A percentile compares a stretch with the other conserved stretches of the same genome.
These are phyloP conservation scores for Striga asiatica DNA, from an alignment of 257 asterid species.

Conservation along the genomic window DNA sequence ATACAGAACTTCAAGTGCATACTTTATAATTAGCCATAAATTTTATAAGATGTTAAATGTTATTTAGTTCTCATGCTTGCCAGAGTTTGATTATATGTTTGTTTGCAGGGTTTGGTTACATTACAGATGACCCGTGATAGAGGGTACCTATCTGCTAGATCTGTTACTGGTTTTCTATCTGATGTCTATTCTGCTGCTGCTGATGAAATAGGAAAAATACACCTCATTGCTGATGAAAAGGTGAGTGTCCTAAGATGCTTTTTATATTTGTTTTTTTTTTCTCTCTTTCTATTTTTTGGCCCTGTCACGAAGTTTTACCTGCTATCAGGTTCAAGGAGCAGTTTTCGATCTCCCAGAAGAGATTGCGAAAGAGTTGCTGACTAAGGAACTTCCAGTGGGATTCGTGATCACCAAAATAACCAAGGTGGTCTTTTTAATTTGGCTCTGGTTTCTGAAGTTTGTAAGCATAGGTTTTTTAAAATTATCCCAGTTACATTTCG, in stretches of 20 bases:
- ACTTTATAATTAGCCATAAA: too few relatives aligned
- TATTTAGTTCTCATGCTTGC: neutral
- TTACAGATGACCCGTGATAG: conserved; percentile 55
- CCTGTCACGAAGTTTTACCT: neutral
- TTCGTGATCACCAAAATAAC: conserved; percentile 55
- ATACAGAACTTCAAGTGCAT: too few relatives aligned
- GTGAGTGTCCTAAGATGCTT: conserved; percentile 19
- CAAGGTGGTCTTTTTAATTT: conserved; percentile 32
- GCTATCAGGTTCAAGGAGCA: conserved; percentile 65
- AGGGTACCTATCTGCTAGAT: conserved; percentile 67
- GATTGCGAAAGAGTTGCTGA: conserved; percentile 63
- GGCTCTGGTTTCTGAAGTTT: neutral
- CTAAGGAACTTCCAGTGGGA: conserved; percentile 58
- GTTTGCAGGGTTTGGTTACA: conserved; percentile 60
- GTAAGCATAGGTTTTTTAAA: neutral
- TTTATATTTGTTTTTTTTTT: neutral
- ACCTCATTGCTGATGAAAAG: conserved; percentile 49
- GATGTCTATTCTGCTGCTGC: conserved; percentile 76
- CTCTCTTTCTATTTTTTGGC: neutral
- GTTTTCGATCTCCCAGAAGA: conserved; percentile 89
- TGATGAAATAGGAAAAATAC: conserved; percentile 68
- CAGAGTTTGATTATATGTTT: neutral
- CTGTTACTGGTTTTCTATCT: conserved; percentile 72
- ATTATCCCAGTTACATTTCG: neutral
- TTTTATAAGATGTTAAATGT: neutral